Evolutionary conservation across 768 basidiomycete genomes (phyloP).

Genomic region (Russula vinacea): DNA sequence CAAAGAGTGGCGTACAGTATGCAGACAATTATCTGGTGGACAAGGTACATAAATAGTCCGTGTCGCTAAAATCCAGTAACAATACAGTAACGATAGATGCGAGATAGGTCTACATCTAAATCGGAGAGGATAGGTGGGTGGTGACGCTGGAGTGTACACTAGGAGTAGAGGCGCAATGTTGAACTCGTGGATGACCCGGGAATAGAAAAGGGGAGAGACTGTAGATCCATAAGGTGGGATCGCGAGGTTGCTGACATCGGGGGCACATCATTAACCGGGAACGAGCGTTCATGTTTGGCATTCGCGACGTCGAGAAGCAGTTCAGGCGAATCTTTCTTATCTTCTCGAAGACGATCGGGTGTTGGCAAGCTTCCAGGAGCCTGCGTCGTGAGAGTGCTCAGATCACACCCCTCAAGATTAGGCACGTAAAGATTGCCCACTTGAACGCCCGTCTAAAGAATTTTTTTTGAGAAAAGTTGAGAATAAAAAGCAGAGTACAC

Average conservation of each 20-base stretch:
- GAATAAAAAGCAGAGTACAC: constrained; percentile 14
- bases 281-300: constrained; percentile 13
- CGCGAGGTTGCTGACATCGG: constrained; percentile 27
- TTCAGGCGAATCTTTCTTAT: constrained; percentile 31
- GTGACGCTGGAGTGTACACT: neutral
- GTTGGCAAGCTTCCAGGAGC: constrained; percentile 33
- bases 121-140: neutral
- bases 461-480: neutral
- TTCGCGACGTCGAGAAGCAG: neutral
- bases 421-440: constrained; percentile 52
- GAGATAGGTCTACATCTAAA: constrained; percentile 25
- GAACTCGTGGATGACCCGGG: constrained; percentile 15
- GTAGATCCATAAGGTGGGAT: constrained; percentile 23
- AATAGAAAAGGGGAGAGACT: constrained; percentile 13
- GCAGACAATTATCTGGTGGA: constrained; percentile 24
- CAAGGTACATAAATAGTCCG: constrained; percentile 26
- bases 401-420: constrained; percentile 36
- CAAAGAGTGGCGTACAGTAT: constrained; percentile 24
- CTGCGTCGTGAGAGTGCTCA: constrained; percentile 33
- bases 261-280: constrained; percentile 16
- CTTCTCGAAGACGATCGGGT: constrained; percentile 32
- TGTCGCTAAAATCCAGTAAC: constrained; percentile 24
- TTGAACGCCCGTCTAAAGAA: constrained; percentile 51
- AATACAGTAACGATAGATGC: constrained; percentile 25
- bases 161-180: constrained; percentile 22